Conservation (phyloP, 2,329 filamentous ascomycete species). For the Sclerotinia spermophila region DNA sequence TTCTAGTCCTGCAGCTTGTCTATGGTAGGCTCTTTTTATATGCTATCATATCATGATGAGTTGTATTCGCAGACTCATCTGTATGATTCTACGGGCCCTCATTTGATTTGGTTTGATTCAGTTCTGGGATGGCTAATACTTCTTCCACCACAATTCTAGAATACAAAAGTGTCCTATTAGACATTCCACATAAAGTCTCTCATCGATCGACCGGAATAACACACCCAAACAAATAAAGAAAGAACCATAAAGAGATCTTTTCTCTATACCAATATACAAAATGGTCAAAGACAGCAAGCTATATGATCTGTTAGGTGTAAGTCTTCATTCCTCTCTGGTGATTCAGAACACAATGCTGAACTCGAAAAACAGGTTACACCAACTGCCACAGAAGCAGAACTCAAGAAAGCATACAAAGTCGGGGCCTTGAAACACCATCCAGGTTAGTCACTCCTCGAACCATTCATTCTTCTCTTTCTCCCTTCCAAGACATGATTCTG, state of each 20-base stretch:
- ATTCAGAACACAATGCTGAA: constrained; percentile 28
- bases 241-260: neutral
- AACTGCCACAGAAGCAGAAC: constrained; percentile 74
- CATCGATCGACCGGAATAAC: neutral
- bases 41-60: neutral
- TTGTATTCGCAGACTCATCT: neutral
- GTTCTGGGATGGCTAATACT: neutral
- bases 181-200: neutral
- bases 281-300: constrained; percentile 79
- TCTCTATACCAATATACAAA: constrained; percentile 35
- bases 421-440: constrained; percentile 81
- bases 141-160: neutral
- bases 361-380: constrained; percentile 62
- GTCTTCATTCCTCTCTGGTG: constrained; percentile 33
- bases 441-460: constrained; percentile 50
- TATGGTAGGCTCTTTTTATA: neutral
- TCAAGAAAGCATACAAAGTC: constrained; percentile 88
- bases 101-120: neutral
- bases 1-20: neutral
- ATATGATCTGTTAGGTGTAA: constrained; percentile 76
- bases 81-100: neutral
- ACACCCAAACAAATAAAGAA: neutral
- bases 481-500: neutral
- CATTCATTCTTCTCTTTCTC: constrained; percentile 18
- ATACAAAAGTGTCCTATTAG: neutral